Evolutionary conservation across 345 rosid genomes (phyloP), one percentile per base, ranked within the genome.

Genomic region (Syzygium oleosum): DNA sequence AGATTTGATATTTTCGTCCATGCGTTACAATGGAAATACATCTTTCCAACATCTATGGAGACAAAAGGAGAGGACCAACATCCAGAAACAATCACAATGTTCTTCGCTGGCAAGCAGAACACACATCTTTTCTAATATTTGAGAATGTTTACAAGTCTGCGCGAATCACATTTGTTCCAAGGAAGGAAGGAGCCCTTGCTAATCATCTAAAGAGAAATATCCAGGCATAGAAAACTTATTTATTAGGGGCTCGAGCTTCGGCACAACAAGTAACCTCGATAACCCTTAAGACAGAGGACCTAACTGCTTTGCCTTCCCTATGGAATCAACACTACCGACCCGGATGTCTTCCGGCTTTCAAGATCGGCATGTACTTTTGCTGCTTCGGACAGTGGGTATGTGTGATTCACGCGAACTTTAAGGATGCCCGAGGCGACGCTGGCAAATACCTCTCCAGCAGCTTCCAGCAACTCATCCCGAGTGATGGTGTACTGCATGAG

Each of bases 291-390:
- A 31, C 51, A 15, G 54, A 12, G 49, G 15, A 22, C 85, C 19
- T 25, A 25, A 77, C 61, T 13, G 84, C 41, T 38, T 25, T 1
- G 77, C 25, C 10, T 54, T 54, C 83, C 29, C 92, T 89, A 95
- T 1, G 99, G 99, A 43, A 96, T 88, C 89, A 97, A 91, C 51
- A 97, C 97, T 34, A 95, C 91, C 6, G 99, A 95, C 21, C 98
- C 98, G 27, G 96, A 92, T 34, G 98, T 94, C 85, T 91, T 89
- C 84, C 98, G 90, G 85, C 90, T 91, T 92, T 97, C 98, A 14
- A 97, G 95, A 88, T 95, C 98, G 25, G 94, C 90, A 53, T 94
- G 98, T 13, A 99, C 98, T 88, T 90, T 92, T 41, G 97, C 95
- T 19, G 94, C 99, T 15, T 95, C 89, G 13, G 96, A 91, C 91